Evolutionary conservation across 176 grass and related monocot genomes (phyloP).

Genomic region (Oryza meridionalis): DNA sequence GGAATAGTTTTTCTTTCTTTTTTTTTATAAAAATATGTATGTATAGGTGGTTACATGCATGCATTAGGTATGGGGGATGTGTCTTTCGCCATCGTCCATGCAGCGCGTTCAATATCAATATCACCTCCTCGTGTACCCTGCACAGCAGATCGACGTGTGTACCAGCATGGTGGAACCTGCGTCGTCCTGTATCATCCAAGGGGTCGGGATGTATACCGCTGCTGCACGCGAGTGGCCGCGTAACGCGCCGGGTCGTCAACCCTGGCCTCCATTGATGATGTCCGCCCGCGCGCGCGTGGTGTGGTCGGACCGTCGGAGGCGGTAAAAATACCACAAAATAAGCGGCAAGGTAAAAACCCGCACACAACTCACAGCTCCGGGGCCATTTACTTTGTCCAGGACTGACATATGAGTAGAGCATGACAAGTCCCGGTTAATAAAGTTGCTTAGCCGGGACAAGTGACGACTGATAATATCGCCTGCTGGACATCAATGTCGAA

Average conservation of each 20-base stretch:
- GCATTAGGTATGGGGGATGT: not conserved
- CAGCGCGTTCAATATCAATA: not conserved
- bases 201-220: not conserved
- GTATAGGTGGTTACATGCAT: not conserved
- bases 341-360: not conserved
- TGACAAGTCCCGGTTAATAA: not conserved
- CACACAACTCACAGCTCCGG: not conserved
- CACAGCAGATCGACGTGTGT: not conserved
- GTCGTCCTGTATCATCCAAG: not conserved
- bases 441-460: not conserved
- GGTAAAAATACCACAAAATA: not conserved
- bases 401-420: no score
- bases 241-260: slow-evolving; percentile 3
- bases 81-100: not conserved
- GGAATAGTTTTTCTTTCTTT: no score
- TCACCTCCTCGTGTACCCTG: not conserved
- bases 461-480: no score
- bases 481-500: not conserved
- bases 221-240: not conserved
- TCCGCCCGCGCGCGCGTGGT: not conserved
- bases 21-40: no score
- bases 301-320: not conserved
- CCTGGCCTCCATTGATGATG: not conserved
- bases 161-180: not conserved
- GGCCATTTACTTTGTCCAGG: not conserved